Evolutionary conservation across 495 filamentous ascomycete genomes (phyloP), one percentile per base, ranked within the genome.

Genomic region (Penicillium cinerascens): DNA sequence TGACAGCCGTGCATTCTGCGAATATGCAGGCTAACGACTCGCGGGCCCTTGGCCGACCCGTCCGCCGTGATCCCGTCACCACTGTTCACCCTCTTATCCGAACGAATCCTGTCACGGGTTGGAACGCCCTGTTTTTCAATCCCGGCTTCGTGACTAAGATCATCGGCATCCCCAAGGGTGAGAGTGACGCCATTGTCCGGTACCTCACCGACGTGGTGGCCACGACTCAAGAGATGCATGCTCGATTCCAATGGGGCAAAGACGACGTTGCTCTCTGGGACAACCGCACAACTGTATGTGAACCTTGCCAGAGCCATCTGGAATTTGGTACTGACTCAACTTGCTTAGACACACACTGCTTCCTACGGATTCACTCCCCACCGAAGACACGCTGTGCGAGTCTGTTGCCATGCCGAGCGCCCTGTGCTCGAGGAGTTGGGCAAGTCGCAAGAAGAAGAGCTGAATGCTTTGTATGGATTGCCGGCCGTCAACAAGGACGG

Each of bases 201-300:
- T 82, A 85, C 39, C 78, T 91, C 25, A 86, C 83, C 45, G 79
- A 86, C 59, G 67, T 90, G 42, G 68, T 87, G 41, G 62, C 78
- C 9, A 84, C 79, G 2, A 81, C 71, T 1, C 82, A 84, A 57
- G 87, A 91, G 61, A 68, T 82, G 38, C 85, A 89, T 59, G 86
- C 80, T 11, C 81, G 87, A 17, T 87, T 89, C 59, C 78, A 81
- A 56, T 90, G 86, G 86, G 75, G 79, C 47, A 78, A 85, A 58
- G 74, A 82, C 38, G 87, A 86, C 21, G 83, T 91, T 21, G 85
- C 86, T 1, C 70, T 91, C 49, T 90, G 87, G 87, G 87, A 91
- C 53, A 91, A 91, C 53, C 74, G 87, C 5, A 78, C 84, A 11
- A 77, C 71, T 44, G 79, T 83, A 71, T 61, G 77, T 67, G n/a